Percentiles rank a stretch among this genome's conserved stretches.
Evolutionary conservation across 2,329 filamentous ascomycete genomes (phyloP).

Genomic region (Aspergillus sp.): DNA sequence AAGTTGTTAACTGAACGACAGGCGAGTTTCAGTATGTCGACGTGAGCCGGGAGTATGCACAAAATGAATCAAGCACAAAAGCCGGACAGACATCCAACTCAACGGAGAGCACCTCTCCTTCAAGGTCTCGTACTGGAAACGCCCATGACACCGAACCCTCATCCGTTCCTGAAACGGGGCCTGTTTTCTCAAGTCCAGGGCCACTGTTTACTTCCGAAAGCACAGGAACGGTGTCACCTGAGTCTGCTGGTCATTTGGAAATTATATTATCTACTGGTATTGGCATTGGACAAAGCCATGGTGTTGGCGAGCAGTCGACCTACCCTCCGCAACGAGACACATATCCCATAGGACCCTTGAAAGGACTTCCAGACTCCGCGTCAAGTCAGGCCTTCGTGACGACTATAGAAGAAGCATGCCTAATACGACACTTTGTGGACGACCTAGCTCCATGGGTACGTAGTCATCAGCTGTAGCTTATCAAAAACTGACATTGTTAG

Average conservation of each 20-base stretch:
- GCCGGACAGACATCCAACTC: not conserved
- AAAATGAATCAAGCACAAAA: not conserved
- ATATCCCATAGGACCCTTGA: constrained; percentile 3
- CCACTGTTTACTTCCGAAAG: not conserved
- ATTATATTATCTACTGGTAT: too few relatives aligned
- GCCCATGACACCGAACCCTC: not conserved
- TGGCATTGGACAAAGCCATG: too few relatives aligned
- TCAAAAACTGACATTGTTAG: not conserved
- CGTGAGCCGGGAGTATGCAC: not conserved
- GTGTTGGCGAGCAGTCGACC: too few relatives aligned
- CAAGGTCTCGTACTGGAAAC: not conserved
- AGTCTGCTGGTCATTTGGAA: too few relatives aligned
- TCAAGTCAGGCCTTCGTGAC: constrained; percentile 1
- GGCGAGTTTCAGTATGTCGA: not conserved
- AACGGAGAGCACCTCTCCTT: not conserved
- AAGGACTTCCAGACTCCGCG: constrained; percentile 1
- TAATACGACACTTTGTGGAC: constrained; percentile 6
- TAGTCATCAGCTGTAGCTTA: not conserved
- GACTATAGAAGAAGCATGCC: constrained; percentile 5
- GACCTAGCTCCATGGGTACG: constrained; percentile 6
- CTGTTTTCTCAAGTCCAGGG: not conserved
- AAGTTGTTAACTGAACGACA: not conserved
- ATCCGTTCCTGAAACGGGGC: not conserved
- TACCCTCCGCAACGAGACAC: not conserved
- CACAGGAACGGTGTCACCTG: not conserved